These are phyloP conservation scores for Aschersonia sp. DNA, from an alignment of 2,329 filamentous ascomycete genomes.

Conservation along the genomic window DNA sequence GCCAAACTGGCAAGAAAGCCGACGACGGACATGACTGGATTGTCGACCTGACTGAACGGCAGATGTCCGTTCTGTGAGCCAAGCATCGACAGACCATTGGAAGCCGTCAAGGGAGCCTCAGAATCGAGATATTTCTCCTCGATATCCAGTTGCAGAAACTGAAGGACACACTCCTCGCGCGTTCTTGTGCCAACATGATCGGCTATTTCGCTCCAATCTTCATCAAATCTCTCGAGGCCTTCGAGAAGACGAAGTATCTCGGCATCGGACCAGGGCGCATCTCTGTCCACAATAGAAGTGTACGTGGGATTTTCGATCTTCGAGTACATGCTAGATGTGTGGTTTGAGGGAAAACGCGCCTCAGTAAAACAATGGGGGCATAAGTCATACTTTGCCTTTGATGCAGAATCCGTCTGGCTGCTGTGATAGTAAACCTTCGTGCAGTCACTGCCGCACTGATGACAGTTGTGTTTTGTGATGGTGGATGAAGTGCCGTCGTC, in stretches of 20 bases:
- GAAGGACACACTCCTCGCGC: conserved; percentile 88
- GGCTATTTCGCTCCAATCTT: conserved; percentile 88
- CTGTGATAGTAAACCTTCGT: conserved; percentile 48
- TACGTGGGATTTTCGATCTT: conserved; percentile 85
- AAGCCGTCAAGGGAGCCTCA: conserved; percentile 37
- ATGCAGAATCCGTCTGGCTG: conserved; percentile 39
- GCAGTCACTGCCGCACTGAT: conserved; percentile 86
- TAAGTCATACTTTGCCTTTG: conserved; percentile 67
- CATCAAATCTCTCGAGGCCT: conserved; percentile 82
- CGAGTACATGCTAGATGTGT: conserved; percentile 66
- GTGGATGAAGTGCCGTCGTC: conserved; percentile 53
- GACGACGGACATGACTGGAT: conserved; percentile 92
- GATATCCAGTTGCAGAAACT: conserved; percentile 92
- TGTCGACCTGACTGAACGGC: conserved; percentile 85
- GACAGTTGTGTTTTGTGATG: conserved; percentile 64
- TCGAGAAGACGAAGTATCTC: conserved; percentile 84
- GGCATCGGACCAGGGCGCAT: conserved; percentile 81
- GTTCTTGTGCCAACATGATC: conserved; percentile 86
- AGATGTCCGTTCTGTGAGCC: conserved; percentile 65
- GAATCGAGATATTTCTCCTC: conserved; percentile 93
- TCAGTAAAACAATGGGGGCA: conserved; percentile 87
- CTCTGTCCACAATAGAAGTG: conserved; percentile 62
- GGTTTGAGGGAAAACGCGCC: conserved; percentile 66
- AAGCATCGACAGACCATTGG: conserved; percentile 48
- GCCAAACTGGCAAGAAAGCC: conserved; percentile 85